These are phyloP conservation scores for Eucalyptus cloeziana DNA, from an alignment of 345 rosid species.

Conservation along the genomic window DNA sequence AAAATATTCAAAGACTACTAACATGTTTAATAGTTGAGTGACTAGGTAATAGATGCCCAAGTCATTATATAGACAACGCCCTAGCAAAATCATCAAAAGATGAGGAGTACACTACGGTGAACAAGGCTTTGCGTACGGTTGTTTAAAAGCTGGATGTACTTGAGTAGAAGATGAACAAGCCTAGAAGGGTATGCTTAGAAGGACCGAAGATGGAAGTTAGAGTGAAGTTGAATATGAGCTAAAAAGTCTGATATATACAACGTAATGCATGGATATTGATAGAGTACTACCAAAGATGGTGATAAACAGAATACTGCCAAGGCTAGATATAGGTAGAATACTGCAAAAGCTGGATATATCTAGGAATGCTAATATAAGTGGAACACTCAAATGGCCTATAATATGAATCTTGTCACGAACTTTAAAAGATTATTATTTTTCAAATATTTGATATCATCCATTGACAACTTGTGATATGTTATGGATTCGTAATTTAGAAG, in stretches of 20 bases:
- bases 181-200: not conserved
- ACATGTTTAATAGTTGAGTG: not conserved
- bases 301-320: not conserved
- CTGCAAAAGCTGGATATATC: not conserved
- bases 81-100: not conserved
- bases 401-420: too few species aligned
- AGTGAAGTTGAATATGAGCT: not conserved
- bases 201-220: not conserved
- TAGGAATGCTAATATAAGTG: not conserved
- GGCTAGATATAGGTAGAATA: not conserved
- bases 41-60: not conserved
- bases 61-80: not conserved
- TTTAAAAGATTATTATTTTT: not conserved
- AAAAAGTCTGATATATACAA: too few species aligned
- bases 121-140: not conserved
- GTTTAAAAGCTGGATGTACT: not conserved
- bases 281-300: not conserved
- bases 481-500: not conserved
- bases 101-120: not conserved
- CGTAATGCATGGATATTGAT: not conserved
- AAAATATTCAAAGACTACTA: too few species aligned
- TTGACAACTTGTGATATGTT: not conserved
- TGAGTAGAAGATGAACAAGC: not conserved
- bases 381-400: not conserved
- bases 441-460: not conserved